Evolutionary conservation across 352 stramenopile genomes (phyloP).

Genomic region (Pythium graminicola): DNA sequence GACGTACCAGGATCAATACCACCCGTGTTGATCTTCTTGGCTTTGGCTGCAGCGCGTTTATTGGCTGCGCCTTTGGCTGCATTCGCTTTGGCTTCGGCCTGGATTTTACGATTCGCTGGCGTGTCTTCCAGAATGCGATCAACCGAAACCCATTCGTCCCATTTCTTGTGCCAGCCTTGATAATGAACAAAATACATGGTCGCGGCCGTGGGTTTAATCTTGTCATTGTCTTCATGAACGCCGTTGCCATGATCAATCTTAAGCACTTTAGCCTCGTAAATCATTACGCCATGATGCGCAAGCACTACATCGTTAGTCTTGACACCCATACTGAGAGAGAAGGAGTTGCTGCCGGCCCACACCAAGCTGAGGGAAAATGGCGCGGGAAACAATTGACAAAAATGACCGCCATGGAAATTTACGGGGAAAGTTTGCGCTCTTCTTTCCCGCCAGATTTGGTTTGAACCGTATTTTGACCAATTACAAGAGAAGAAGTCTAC

Average conservation of each 20-base stretch:
- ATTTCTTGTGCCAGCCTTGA: conserved; percentile 88
- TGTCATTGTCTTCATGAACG: conserved; percentile 32
- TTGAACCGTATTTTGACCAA: not conserved
- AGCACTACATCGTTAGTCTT: conserved; percentile 68
- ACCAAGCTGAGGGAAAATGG: not conserved
- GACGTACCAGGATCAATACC: conserved; percentile 42
- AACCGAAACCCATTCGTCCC: conserved; percentile 85
- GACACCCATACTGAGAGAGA: conserved; percentile 34
- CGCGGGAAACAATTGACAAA: not conserved
- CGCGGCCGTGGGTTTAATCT: conserved; percentile 20
- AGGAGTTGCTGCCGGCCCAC: not conserved
- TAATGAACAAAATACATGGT: conserved; percentile 89
- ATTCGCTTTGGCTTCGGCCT: conserved; percentile 39
- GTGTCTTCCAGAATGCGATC: conserved; percentile 72
- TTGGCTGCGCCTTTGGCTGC: conserved; percentile 17
- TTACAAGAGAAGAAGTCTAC: not conserved
- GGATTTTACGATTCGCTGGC: conserved; percentile 40
- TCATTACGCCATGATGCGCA: conserved; percentile 74
- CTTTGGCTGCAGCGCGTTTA: conserved; percentile 25
- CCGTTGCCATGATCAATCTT: conserved; percentile 72
- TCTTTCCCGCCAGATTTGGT: not conserved
- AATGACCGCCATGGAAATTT: not conserved
- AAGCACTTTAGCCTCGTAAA: conserved; percentile 82
- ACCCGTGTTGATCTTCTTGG: conserved; percentile 63
- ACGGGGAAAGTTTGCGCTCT: not conserved